These are phyloP conservation scores for Parietichytrium sp. DNA, from an alignment of 108 stramenopile species.

Conservation along the genomic window DNA sequence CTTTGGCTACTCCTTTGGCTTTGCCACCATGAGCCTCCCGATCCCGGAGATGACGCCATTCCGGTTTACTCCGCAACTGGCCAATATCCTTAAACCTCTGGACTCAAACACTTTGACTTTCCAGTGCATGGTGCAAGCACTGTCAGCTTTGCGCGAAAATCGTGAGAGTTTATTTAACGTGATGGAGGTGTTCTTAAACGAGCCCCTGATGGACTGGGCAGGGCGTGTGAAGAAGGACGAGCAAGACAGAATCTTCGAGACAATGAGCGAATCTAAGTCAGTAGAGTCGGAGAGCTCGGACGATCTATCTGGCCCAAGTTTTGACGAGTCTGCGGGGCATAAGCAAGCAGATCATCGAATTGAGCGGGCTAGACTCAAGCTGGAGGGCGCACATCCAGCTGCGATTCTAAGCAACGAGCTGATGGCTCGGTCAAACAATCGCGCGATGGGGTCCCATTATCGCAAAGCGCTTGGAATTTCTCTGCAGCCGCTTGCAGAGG, in stretches of 20 bases:
- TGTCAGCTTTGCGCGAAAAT: conserved; percentile 47
- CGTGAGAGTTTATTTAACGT: conserved; percentile 41
- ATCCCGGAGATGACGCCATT: conserved; percentile 63
- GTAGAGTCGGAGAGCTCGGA: neutral
- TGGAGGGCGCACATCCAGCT: conserved; percentile 49
- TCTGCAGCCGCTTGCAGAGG: too few species aligned
- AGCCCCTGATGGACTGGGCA: conserved; percentile 57
- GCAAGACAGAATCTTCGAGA: neutral
- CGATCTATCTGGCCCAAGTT: neutral
- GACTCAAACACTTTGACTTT: conserved; percentile 25
- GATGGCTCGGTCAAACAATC: too few species aligned
- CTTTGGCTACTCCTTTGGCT: conserved; percentile 59
- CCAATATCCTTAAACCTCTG: conserved; percentile 49
- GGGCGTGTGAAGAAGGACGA: neutral
- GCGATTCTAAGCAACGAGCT: conserved; percentile 45
- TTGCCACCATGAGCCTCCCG: conserved; percentile 47
- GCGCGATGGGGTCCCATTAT: too few species aligned
- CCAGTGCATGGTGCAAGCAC: conserved; percentile 45
- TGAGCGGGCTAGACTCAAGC: conserved; percentile 45
- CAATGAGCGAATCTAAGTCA: neutral
- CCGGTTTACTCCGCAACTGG: conserved; percentile 57
- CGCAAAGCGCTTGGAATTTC: too few species aligned
- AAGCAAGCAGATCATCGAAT: conserved; percentile 23
- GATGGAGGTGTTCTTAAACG: conserved; percentile 58
- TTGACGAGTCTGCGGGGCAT: neutral